Evolutionary conservation across 2,329 filamentous ascomycete genomes (phyloP), one percentile per base, ranked within the genome.

Genomic region (Dryadomyces quercivorus): DNA sequence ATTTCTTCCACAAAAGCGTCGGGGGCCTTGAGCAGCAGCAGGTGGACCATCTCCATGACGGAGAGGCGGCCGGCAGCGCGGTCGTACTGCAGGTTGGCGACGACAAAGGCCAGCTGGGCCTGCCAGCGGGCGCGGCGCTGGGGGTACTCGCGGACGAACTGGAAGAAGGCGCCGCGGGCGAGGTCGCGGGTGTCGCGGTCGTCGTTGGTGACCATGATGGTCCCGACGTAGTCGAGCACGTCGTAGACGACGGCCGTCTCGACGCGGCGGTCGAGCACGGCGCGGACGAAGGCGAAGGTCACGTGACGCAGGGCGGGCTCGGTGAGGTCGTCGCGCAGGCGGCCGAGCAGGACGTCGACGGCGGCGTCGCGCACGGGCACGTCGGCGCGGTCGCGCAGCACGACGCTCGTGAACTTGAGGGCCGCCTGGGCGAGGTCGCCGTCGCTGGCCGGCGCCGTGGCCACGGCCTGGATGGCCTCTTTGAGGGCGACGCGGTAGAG

Each of bases 151-250:
- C 91, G 82, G 55, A 98, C 73, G 70, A 98, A 98, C 61, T 96
- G 89, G 67, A 95, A 86, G 69, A 94, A 98, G 15, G 89, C 86
- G 20, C 89, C 89, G 55, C 93, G 80, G 15, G 92, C 91, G 42
- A 95, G 75, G 66, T 96, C 89, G 52, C 93, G 81, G 2, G 92
- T 92, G 59, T 86, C 84, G 61, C 86, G 86, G 61, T 94, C 91
- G 59, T 95, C 88, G 65, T 97, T 97, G 47, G 87, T 95, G 55
- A 98, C 86, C 91, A 97, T 97, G 66, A 96, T 86, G 3, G 81
- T 84, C 49, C 89, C 88, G 34, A 95, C 85, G 62, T 90, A 84
- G 66, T 98, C 93, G 59, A 96, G 79, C 9, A 86, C 85, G 64
- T 97, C 92, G 65, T 98, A 98, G 34, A 98, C 84, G 45, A 86